Evolutionary conservation across 2,329 filamentous ascomycete species (phyloP).

Genomic region (Pseudogymnoascus sp.): DNA sequence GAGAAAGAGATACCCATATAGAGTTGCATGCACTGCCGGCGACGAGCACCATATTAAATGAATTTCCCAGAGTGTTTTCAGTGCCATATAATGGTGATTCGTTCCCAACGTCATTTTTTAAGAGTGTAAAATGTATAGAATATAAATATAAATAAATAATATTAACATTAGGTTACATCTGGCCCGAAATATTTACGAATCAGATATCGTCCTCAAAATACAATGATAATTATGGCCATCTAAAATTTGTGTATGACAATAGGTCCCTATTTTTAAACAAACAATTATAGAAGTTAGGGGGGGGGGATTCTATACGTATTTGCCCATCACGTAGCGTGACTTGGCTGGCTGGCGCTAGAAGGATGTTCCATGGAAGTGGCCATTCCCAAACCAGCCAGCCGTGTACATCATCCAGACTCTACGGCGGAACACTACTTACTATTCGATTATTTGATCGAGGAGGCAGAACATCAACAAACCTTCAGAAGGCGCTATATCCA

Average conservation of each 20-base stretch:
- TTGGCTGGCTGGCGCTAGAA: neutral
- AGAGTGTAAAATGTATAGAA: neutral
- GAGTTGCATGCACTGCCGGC: neutral
- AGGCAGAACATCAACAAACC: constrained; percentile 5
- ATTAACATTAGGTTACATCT: neutral
- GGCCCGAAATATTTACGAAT: neutral
- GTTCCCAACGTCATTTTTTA: neutral
- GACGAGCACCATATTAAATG: constrained; percentile 1
- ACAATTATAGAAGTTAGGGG: neutral
- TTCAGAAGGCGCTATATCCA: neutral
- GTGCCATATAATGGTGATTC: neutral
- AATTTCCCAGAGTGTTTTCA: neutral
- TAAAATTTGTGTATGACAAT: neutral
- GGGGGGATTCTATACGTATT: neutral
- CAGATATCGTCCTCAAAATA: neutral
- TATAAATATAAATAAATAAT: neutral
- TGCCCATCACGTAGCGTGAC: neutral
- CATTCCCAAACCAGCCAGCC: constrained; percentile 3
- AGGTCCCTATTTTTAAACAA: neutral
- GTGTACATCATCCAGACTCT: constrained; percentile 2
- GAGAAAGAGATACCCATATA: neutral
- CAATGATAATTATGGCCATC: neutral
- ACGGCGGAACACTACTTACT: neutral
- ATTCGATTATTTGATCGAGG: neutral
- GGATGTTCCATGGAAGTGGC: neutral